These are phyloP conservation scores for Suhomyces bribrorum DNA, from an alignment of 1,139 yeast genomes.

Conservation along the genomic window DNA sequence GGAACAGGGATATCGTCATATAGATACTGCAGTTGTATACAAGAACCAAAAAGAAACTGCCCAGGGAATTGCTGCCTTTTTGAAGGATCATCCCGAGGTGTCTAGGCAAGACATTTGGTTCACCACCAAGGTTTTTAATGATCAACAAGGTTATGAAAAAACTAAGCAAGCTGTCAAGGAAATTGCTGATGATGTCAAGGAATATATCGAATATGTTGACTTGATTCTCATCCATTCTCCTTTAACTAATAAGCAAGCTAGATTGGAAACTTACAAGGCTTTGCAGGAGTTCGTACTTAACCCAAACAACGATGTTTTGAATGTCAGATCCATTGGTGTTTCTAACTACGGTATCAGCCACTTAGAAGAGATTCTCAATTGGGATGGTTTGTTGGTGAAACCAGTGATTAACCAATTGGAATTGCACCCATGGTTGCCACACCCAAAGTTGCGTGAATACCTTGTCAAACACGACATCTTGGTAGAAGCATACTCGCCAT, in stretches of 20 bases:
- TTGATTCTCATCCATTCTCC: slow-evolving; percentile 42
- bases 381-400: slow-evolving; percentile 36
- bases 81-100: slow-evolving; percentile 39
- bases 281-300: slow-evolving; percentile 36
- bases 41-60: slow-evolving; percentile 25
- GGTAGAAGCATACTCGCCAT: slow-evolving; percentile 71
- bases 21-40: slow-evolving; percentile 54
- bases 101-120: slow-evolving; percentile 36
- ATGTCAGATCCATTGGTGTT: slow-evolving; percentile 43
- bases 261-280: slow-evolving; percentile 44
- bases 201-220: slow-evolving; percentile 48
- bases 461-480: slow-evolving; percentile 42
- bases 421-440: slow-evolving; percentile 50
- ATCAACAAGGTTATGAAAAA: slow-evolving; percentile 26
- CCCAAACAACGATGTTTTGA: slow-evolving; percentile 30
- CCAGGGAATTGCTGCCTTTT: slow-evolving; percentile 42
- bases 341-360: slow-evolving; percentile 42
- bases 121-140: slow-evolving; percentile 30
- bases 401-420: slow-evolving; percentile 49
- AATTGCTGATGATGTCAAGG: slow-evolving; percentile 29
- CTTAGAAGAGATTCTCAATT: slow-evolving; percentile 36
- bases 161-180: slow-evolving; percentile 20
- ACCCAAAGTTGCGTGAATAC: slow-evolving; percentile 38
- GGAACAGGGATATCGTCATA: slow-evolving; percentile 66
- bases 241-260: slow-evolving; percentile 26